These are phyloP conservation scores for Sclerotinia subarctica DNA, from an alignment of 2,329 filamentous ascomycete species.

Conservation along the genomic window DNA sequence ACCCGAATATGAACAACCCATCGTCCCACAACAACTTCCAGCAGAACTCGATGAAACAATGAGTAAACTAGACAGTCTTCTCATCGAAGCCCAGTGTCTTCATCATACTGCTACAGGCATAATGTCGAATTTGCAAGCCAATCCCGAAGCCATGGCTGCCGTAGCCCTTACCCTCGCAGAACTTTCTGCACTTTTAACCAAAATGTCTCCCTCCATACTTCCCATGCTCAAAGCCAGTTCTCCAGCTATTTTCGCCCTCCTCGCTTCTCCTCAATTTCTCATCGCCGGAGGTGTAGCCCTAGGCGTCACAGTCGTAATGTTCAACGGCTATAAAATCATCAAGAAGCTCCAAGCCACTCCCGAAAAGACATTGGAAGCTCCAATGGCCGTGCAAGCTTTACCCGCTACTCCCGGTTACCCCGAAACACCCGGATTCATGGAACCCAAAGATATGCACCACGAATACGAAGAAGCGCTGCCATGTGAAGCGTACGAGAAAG, in stretches of 20 bases:
- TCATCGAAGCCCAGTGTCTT: constrained; percentile 85
- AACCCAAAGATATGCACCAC: neutral
- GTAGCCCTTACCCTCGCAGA: constrained; percentile 91
- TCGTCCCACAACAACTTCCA: constrained; percentile 45
- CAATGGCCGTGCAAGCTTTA: constrained; percentile 10
- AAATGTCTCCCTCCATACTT: constrained; percentile 81
- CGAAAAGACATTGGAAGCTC: constrained; percentile 28
- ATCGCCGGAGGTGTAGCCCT: constrained; percentile 87
- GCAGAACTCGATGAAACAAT: constrained; percentile 68
- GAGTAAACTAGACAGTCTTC: constrained; percentile 67
- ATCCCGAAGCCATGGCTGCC: constrained; percentile 87
- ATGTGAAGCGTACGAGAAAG: constrained; percentile 35
- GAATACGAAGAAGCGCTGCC: constrained; percentile 1
- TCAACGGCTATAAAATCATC: constrained; percentile 96
- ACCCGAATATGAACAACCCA: constrained; percentile 39
- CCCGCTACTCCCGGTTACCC: neutral
- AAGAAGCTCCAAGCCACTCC: constrained; percentile 65
- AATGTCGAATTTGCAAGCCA: constrained; percentile 76
- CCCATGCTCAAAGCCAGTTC: constrained; percentile 73
- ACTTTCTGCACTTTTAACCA: constrained; percentile 75
- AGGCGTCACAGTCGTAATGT: constrained; percentile 91
- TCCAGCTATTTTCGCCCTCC: constrained; percentile 79
- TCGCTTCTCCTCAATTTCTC: constrained; percentile 88
- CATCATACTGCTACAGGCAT: constrained; percentile 81
- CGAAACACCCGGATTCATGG: constrained; percentile 7